Percentiles rank a stretch among this genome's conserved stretches.
phyloP scores from a whole-genome alignment of 106 monocot species.

The Cymbidium sinense region DNA sequence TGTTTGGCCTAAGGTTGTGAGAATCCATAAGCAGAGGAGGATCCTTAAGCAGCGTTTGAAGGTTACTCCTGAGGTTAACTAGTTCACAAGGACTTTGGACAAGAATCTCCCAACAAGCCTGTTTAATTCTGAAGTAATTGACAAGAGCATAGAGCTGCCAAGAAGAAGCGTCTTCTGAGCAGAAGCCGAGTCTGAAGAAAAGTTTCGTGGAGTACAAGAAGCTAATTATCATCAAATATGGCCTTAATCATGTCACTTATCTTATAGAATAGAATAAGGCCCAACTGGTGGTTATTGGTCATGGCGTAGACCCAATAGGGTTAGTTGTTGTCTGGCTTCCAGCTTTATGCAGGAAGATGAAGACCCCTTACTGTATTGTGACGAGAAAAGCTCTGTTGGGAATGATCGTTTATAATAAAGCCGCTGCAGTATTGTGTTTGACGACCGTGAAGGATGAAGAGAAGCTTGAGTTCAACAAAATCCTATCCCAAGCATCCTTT shows the following conservation, averaged over 20 bases:
- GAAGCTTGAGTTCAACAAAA: slow-evolving; percentile 82
- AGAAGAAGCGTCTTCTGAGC: slow-evolving; percentile 93
- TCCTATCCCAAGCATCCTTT: slow-evolving; percentile 57
- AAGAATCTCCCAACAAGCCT: slow-evolving; percentile 48
- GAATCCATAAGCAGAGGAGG: slow-evolving; percentile 62
- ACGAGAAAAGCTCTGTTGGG: slow-evolving; percentile 78
- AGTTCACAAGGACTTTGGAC: slow-evolving; percentile 5
- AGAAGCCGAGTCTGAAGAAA: slow-evolving; percentile 75
- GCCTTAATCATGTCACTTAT: slow-evolving; percentile 84
- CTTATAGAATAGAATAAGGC: slow-evolving; percentile 95
- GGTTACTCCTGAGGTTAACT: slow-evolving; percentile 60
- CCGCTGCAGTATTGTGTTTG: slow-evolving; percentile 52
- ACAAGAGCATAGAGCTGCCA: slow-evolving; percentile 78
- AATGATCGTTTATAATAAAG: slow-evolving; percentile 70
- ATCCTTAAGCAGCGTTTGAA: slow-evolving; percentile 63
- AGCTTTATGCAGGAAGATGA: slow-evolving; percentile 82
- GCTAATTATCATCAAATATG: slow-evolving; percentile 91
- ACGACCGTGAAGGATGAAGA: slow-evolving; percentile 87
- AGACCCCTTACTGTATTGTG: slow-evolving; percentile 85
- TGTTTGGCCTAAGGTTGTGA: slow-evolving; percentile 63
- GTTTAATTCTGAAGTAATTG: slow-evolving; percentile 91
- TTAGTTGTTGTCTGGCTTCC: slow-evolving; percentile 89
- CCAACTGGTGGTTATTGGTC: slow-evolving; percentile 83
- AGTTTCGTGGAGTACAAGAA: slow-evolving; percentile 83
- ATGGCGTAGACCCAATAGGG: slow-evolving; percentile 89